Conservation (phyloP, 164 flowering plant species). For the Stephania yunnanensis region DNA sequence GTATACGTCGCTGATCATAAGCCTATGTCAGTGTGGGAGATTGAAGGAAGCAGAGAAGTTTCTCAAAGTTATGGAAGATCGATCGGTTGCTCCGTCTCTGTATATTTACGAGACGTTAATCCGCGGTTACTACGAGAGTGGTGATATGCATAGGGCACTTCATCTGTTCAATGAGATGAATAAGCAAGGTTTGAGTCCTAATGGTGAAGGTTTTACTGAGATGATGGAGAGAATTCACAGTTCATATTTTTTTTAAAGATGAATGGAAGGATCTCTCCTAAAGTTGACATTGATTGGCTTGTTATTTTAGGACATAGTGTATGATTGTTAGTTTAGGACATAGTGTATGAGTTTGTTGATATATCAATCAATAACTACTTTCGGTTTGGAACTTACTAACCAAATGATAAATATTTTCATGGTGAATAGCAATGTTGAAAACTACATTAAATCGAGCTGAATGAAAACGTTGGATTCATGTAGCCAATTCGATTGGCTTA, state of each 20-base stretch:
- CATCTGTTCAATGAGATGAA: conserved; percentile 41
- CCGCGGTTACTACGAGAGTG: conserved; percentile 26
- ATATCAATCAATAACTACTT: too few species aligned
- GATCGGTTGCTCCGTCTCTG: conserved; percentile 23
- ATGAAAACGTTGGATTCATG: too few species aligned
- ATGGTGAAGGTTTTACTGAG: conserved; percentile 3
- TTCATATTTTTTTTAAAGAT: background rate
- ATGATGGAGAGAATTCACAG: conserved; percentile 3
- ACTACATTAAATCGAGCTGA: too few species aligned
- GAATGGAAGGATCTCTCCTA: background rate
- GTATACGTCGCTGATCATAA: conserved; percentile 37
- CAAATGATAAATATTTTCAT: too few species aligned
- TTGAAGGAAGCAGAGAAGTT: conserved; percentile 57
- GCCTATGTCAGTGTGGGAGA: conserved; percentile 42
- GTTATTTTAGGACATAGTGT: too few species aligned
- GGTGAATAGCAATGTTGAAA: too few species aligned
- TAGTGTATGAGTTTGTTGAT: too few species aligned
- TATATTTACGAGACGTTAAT: conserved; percentile 37
- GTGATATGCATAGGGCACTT: conserved; percentile 28
- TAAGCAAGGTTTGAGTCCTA: conserved; percentile 25
- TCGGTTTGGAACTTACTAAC: too few species aligned
- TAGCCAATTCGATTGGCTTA: too few species aligned
- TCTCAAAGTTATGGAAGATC: conserved; percentile 40
- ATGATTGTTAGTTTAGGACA: too few species aligned
- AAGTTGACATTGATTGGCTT: too few species aligned